Percentiles rank a stretch among this genome's conserved stretches.
These are phyloP conservation scores for Phytophthora hibernalis DNA, from an alignment of 352 stramenopile species.

Conservation along the genomic window DNA sequence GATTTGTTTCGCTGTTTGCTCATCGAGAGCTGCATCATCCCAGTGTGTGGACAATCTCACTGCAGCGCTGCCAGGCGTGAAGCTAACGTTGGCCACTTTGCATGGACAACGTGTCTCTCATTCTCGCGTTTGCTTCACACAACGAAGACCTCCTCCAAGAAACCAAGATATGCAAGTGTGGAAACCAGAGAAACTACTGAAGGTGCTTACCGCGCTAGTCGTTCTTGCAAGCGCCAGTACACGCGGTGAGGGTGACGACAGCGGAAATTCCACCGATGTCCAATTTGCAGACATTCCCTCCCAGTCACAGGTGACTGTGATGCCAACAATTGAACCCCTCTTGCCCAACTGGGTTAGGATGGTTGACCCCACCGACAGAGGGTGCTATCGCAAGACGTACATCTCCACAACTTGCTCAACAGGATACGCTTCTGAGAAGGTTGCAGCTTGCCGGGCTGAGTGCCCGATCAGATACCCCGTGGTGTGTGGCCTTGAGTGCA, in stretches of 20 bases:
- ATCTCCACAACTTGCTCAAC: conserved; percentile 40
- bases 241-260: neutral
- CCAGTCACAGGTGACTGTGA: neutral
- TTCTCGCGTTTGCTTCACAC: neutral
- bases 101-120: neutral
- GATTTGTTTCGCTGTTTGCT: neutral
- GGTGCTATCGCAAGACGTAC: conserved; percentile 63
- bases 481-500: conserved; percentile 71
- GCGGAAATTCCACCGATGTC: neutral
- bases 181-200: neutral
- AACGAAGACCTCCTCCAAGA: neutral
- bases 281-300: neutral
- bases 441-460: conserved; percentile 71
- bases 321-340: neutral
- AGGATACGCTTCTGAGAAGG: conserved; percentile 58
- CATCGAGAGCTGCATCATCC: neutral
- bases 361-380: conserved; percentile 30
- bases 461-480: conserved; percentile 77
- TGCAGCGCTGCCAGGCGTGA: neutral
- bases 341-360: conserved; percentile 39
- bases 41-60: neutral
- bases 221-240: neutral
- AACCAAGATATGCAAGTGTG: neutral
- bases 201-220: neutral
- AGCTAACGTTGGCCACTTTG: neutral